Percentiles rank a stretch among this genome's conserved stretches.
Evolutionary conservation across 495 filamentous ascomycete species (phyloP).

Genomic region (Glarea lozoyensis): DNA sequence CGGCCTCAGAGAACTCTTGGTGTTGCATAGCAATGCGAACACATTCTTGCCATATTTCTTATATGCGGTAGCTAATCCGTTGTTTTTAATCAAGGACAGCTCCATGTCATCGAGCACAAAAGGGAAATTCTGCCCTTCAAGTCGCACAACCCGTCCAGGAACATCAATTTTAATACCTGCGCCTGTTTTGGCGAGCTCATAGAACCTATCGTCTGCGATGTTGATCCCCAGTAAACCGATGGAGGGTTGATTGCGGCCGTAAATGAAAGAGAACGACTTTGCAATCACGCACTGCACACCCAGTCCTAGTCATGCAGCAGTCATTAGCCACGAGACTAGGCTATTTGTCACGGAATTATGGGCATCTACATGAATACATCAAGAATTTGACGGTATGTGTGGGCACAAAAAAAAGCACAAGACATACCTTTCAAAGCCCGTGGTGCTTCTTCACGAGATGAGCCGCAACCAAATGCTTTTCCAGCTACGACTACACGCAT

Average conservation of each 20-base stretch:
- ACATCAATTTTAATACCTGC: slow-evolving; percentile 26
- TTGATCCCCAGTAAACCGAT: slow-evolving; percentile 31
- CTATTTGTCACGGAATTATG: background rate
- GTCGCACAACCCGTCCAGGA: slow-evolving; percentile 8
- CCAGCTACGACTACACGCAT: slow-evolving; percentile 29
- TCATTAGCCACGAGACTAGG: background rate
- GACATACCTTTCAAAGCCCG: background rate
- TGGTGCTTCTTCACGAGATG: slow-evolving; percentile 31
- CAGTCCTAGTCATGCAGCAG: slow-evolving; percentile 25
- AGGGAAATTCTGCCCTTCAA: slow-evolving; percentile 18
- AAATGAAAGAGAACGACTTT: slow-evolving; percentile 34
- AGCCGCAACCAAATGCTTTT: slow-evolving; percentile 34
- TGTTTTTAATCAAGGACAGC: slow-evolving; percentile 24
- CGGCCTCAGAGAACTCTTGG: background rate
- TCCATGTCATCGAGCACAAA: slow-evolving; percentile 31
- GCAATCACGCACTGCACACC: slow-evolving; percentile 33
- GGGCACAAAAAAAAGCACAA: slow-evolving; percentile 13
- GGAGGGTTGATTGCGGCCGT: slow-evolving; percentile 30
- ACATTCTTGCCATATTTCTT: slow-evolving; percentile 26
- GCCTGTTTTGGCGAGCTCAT: slow-evolving; percentile 24
- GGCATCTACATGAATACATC: background rate
- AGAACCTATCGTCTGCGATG: slow-evolving; percentile 27
- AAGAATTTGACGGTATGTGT: background rate
- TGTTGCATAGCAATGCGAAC: background rate
- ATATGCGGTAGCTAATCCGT: slow-evolving; percentile 27